Evolutionary conservation across 495 filamentous ascomycete species (phyloP).

Genomic region (Penicillium psychrofluorescens): DNA sequence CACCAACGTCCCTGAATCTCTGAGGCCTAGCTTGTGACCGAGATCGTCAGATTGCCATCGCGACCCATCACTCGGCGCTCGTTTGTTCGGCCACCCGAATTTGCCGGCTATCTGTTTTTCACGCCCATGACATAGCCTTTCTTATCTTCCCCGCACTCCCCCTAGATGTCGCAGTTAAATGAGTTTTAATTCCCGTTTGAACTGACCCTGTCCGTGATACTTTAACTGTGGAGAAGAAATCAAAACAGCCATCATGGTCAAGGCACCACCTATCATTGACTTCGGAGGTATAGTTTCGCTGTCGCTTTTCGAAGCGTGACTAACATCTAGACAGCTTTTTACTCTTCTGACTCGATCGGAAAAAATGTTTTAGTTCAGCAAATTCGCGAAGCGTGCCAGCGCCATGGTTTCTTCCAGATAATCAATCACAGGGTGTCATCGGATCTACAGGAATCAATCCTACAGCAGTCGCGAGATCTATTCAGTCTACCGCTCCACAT

Average conservation of each 20-base stretch:
- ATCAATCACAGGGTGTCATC: slow-evolving; percentile 69
- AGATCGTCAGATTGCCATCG: too few species aligned
- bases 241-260: neutral
- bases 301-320: neutral
- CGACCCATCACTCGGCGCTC: too few species aligned
- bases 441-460: slow-evolving; percentile 57
- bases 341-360: slow-evolving; percentile 1
- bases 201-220: too few species aligned
- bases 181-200: too few species aligned
- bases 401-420: slow-evolving; percentile 81
- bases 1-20: too few species aligned
- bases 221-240: too few species aligned
- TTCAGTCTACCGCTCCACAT: slow-evolving; percentile 67
- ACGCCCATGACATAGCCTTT: too few species aligned
- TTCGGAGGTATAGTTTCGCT: slow-evolving; percentile 5
- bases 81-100: too few species aligned
- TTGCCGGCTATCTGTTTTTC: too few species aligned
- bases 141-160: too few species aligned
- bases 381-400: slow-evolving; percentile 11
- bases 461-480: slow-evolving; percentile 59
- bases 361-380: slow-evolving; percentile 6
- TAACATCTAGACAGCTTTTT: slow-evolving; percentile 6
- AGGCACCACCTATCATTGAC: slow-evolving; percentile 13
- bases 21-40: too few species aligned
- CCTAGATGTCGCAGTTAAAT: too few species aligned